These are phyloP conservation scores for Coniferiporia weirii DNA, from an alignment of 1,284 basidiomycete species.

Conservation along the genomic window DNA sequence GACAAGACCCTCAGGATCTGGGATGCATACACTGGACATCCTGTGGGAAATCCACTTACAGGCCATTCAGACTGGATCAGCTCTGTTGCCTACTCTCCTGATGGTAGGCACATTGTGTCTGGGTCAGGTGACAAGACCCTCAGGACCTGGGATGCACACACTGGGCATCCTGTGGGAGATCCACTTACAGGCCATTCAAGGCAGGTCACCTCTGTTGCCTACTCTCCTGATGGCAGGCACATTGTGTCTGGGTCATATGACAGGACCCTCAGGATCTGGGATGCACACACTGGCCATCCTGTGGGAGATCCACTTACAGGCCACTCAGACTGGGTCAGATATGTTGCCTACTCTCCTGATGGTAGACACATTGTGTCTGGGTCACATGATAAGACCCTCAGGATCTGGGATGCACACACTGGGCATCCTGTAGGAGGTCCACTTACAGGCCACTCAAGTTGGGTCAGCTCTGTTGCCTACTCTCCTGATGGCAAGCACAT, in stretches of 20 bases:
- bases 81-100: too few species aligned
- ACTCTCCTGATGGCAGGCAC: constrained; percentile 7
- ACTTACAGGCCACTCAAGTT: neutral
- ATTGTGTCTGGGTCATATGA: neutral
- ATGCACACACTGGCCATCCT: neutral
- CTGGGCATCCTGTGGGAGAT: too few species aligned
- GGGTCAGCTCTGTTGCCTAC: constrained; percentile 11
- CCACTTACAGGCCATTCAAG: constrained; percentile 4
- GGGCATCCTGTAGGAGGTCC: neutral
- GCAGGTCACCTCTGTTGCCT: constrained; percentile 11
- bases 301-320: constrained; percentile 6
- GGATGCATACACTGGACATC: too few species aligned
- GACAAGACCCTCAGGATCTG: too few species aligned
- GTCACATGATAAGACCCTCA: too few species aligned
- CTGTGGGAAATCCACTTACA: too few species aligned
- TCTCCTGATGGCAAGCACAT: constrained; percentile 9
- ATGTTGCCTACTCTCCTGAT: constrained; percentile 16
- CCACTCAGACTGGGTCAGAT: constrained; percentile 3
- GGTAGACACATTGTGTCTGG: neutral
- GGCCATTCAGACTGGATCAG: neutral
- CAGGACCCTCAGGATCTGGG: neutral
- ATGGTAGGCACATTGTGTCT: too few species aligned
- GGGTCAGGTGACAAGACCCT: too few species aligned
- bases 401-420: constrained; percentile 14
- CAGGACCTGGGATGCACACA: too few species aligned